Evolutionary conservation across 805 yeast genomes (phyloP).

Genomic region (Suhomyces sp.): DNA sequence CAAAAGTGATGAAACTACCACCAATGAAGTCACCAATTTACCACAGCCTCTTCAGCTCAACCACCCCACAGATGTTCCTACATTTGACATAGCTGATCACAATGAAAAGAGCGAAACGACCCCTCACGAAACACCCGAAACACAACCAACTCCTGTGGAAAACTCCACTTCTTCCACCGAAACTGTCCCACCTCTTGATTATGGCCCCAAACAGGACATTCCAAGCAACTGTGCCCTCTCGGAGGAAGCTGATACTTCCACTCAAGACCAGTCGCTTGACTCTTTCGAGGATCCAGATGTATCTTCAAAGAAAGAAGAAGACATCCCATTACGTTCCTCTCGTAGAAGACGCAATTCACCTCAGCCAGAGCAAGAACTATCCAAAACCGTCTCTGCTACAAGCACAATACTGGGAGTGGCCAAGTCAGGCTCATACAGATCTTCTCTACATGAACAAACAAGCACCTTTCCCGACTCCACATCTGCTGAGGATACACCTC

Average conservation of each 20-base stretch:
- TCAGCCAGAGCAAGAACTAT: neutral
- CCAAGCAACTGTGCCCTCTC: too few species aligned
- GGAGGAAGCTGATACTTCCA: neutral
- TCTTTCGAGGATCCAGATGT: neutral
- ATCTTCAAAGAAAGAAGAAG: conserved; percentile 4
- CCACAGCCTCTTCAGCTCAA: neutral
- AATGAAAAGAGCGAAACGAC: neutral
- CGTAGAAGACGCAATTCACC: conserved; percentile 17
- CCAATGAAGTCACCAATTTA: neutral
- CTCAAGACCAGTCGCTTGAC: neutral
- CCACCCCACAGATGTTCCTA: neutral
- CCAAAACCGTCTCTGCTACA: neutral
- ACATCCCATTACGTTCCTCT: conserved; percentile 22
- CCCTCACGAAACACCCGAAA: neutral
- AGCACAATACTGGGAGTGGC: neutral
- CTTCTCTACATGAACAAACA: neutral
- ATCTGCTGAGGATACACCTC: neutral
- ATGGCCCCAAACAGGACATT: too few species aligned
- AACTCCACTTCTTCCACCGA: neutral
- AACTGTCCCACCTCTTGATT: neutral
- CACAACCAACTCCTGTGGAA: neutral
- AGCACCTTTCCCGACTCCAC: neutral
- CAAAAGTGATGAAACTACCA: neutral
- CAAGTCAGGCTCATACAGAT: neutral
- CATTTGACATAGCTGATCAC: neutral